Evolutionary conservation across 1,284 basidiomycete genomes (phyloP).

Genomic region (Athelia sp.): DNA sequence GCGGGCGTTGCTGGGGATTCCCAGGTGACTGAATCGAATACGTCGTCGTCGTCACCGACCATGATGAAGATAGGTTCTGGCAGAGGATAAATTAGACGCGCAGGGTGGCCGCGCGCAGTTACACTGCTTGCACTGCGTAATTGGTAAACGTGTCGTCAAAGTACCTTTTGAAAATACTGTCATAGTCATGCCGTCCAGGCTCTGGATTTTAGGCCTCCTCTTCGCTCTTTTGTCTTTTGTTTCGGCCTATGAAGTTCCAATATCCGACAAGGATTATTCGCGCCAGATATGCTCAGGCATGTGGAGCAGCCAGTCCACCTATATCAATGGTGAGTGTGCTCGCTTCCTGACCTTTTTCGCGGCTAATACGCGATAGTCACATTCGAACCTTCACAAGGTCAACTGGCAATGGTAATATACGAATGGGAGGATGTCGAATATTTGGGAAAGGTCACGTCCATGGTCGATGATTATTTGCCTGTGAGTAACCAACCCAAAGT

Average conservation of each 20-base stretch:
- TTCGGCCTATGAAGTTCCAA: constrained; percentile 55
- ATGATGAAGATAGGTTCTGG: constrained; percentile 28
- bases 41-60: constrained; percentile 79
- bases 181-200: constrained; percentile 19
- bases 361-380: constrained; percentile 50
- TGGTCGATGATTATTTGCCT: constrained; percentile 55
- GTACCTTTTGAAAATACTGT: constrained; percentile 6
- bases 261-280: constrained; percentile 72
- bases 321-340: constrained; percentile 68
- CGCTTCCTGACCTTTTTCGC: constrained; percentile 6
- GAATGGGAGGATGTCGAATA: constrained; percentile 88
- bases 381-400: constrained; percentile 86
- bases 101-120: not conserved
- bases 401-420: constrained; percentile 91
- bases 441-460: constrained; percentile 70
- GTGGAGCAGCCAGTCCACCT: constrained; percentile 78
- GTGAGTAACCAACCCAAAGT: constrained; percentile 39
- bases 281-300: constrained; percentile 94
- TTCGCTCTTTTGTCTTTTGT: constrained; percentile 29
- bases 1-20: constrained; percentile 60
- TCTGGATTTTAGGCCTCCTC: constrained; percentile 29
- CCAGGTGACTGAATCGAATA: constrained; percentile 85
- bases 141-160: not conserved
- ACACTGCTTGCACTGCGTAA: too few species aligned
- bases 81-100: not conserved